Conservation (phyloP, 495 filamentous ascomycete species). For the Penicillium egyptiacum region DNA sequence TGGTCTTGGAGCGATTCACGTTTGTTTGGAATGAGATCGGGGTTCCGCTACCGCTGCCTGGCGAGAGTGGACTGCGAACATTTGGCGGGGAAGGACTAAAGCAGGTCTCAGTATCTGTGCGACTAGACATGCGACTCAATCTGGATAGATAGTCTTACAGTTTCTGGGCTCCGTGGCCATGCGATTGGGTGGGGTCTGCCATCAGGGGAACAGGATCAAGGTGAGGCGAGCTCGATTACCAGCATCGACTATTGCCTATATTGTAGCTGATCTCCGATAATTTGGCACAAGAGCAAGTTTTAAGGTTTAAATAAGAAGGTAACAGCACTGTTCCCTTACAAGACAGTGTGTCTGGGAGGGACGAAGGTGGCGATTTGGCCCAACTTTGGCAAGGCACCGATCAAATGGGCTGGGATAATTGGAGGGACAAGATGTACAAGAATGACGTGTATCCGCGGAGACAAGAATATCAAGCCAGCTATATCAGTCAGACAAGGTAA, state of each 20-base stretch:
- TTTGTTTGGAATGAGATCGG: conserved; percentile 71
- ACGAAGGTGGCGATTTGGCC: conserved; percentile 21
- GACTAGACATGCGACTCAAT: conserved; percentile 1
- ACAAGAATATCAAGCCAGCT: neutral
- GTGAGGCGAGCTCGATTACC: conserved; percentile 11
- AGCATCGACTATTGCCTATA: conserved; percentile 26
- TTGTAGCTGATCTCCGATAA: conserved; percentile 3
- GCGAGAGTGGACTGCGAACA: conserved; percentile 35
- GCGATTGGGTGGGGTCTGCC: conserved; percentile 26
- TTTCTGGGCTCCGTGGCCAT: conserved; percentile 28
- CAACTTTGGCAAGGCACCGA: conserved; percentile 20
- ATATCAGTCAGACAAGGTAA: neutral
- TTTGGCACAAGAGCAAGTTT: neutral
- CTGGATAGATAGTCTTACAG: conserved; percentile 22
- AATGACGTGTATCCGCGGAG: conserved; percentile 26
- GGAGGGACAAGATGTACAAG: conserved; percentile 11
- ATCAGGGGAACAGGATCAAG: conserved; percentile 17
- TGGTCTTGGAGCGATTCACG: conserved; percentile 86
- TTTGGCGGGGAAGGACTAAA: conserved; percentile 24
- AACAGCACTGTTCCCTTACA: neutral
- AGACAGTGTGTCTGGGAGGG: neutral
- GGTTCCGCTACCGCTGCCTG: conserved; percentile 30
- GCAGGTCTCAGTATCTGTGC: conserved; percentile 21
- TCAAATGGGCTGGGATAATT: conserved; percentile 18
- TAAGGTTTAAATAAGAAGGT: neutral